A percentile compares a stretch with the other conserved stretches of the same genome.
These are phyloP conservation scores for Huntiella moniliformis DNA, from an alignment of 2,329 filamentous ascomycete genomes.

Conservation along the genomic window DNA sequence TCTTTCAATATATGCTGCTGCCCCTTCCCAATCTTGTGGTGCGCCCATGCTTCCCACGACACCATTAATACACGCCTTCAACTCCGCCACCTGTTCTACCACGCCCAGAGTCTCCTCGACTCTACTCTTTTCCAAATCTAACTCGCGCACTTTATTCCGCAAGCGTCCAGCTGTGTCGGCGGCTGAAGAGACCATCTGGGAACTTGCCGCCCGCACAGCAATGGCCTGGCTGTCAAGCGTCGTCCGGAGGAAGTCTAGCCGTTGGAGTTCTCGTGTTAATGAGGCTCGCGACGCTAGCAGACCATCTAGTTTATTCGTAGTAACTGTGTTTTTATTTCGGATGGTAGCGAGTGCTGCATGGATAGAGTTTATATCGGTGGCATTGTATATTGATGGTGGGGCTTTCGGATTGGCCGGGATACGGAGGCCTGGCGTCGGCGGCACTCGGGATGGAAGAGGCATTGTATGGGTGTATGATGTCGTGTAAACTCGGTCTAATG, in stretches of 20 bases:
- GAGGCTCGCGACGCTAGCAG: conserved; percentile 71
- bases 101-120: conserved; percentile 82
- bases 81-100: conserved; percentile 88
- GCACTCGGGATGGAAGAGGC: conserved; percentile 5
- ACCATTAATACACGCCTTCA: conserved; percentile 89
- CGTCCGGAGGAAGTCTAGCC: conserved; percentile 75
- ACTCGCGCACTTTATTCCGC: conserved; percentile 65
- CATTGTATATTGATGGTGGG: conserved; percentile 39
- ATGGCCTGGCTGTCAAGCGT: conserved; percentile 75
- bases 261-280: conserved; percentile 66
- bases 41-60: conserved; percentile 94
- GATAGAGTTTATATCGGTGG: conserved; percentile 60
- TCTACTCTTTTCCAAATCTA: conserved; percentile 79
- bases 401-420: conserved; percentile 13
- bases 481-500: no score
- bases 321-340: conserved; percentile 53
- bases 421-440: conserved; percentile 9
- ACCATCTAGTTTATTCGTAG: conserved; percentile 55
- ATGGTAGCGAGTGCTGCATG: conserved; percentile 57
- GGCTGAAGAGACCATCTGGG: conserved; percentile 76
- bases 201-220: conserved; percentile 64
- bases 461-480: background rate
- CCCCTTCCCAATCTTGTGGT: conserved; percentile 95
- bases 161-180: conserved; percentile 72
- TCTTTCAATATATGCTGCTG: conserved; percentile 71